A percentile compares a stretch with the other conserved stretches of the same genome.
These are phyloP conservation scores for Melastoma candidum DNA, from an alignment of 441 rosid genomes.

Conservation along the genomic window DNA sequence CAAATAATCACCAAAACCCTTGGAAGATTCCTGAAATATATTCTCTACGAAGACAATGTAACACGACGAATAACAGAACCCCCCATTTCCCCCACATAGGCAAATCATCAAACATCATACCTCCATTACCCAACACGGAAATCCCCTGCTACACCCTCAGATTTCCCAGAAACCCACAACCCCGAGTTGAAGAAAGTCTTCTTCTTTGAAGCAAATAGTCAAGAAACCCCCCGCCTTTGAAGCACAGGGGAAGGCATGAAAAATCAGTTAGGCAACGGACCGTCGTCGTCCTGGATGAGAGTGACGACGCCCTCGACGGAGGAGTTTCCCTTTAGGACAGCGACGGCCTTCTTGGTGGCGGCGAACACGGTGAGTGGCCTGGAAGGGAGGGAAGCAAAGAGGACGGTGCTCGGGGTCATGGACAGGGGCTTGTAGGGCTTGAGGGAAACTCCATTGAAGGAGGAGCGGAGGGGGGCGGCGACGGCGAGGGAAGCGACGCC, in stretches of 20 bases:
- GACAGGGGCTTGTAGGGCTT: slow-evolving; percentile 17
- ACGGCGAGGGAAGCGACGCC: too few relatives aligned
- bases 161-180: background rate
- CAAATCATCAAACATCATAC: too few relatives aligned
- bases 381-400: slow-evolving; percentile 7
- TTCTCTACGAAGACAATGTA: too few relatives aligned
- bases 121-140: too few relatives aligned
- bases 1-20: too few relatives aligned
- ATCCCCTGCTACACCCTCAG: too few relatives aligned
- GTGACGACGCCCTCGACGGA: slow-evolving; percentile 74
- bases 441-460: slow-evolving; percentile 49
- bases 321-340: slow-evolving; percentile 70
- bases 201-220: background rate
- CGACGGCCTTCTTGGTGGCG: slow-evolving; percentile 68
- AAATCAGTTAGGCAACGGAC: slow-evolving; percentile 22
- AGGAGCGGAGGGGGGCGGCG: slow-evolving; percentile 22
- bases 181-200: too few relatives aligned
- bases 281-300: slow-evolving; percentile 58
- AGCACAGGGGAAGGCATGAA: background rate
- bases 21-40: too few relatives aligned
- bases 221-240: too few relatives aligned
- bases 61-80: too few relatives aligned
- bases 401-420: slow-evolving; percentile 26
- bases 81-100: too few relatives aligned
- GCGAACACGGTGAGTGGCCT: too few relatives aligned